Base-by-base conservation (phyloP, 78 protist species). In the Dictyostelium capitatum region DNA sequence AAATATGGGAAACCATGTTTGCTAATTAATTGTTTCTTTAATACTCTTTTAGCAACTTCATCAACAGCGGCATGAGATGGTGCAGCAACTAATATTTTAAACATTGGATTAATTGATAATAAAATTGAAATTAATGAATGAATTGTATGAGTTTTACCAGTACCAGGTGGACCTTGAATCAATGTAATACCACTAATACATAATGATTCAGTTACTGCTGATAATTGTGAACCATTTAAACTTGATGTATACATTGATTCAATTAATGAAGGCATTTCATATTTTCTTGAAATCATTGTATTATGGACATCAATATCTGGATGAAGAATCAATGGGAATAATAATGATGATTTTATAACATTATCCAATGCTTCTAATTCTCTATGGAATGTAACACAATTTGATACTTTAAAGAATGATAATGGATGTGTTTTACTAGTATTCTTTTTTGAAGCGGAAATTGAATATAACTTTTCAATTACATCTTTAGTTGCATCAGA, bases 11-110 rank as follows among this genome's bases (percentile, higher is more conserved):
- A 0, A 50, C 90, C 94, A 47, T 75, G 8, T 54, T 9, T 3
- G 54, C 62, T 54, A 0, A 70, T 9, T 74, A 70, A 20, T 15
- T 64, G n/a, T 2, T 32, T 17, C 10, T n/a, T 74, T 9, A 82
- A 43, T 14, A 96, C 50, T 48, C 98, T 90, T 23, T 23, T n/a
- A 12, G 95, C 75, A 54, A 97, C 64, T 65, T 96, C 98, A 79
- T 97, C 98, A 10, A 96, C 89, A 9, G 98, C 97, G 6, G 98
- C 97, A 62, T 97, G 96, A 12, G 96, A 89, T 8, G 98, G 97
- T 17, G 97, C 97, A 81, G 96, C 92, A 14, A 97, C 89, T 43
- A 97, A 69, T 11, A 96, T 82, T 15, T 83, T 82, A 20, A 47
- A 23, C 0, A 11, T 19, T 17, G 65, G 82, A n/a, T 67, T 32